These are phyloP conservation scores for Pseudogymnoascus sp. DNA, from an alignment of 2,329 filamentous ascomycete species.

Conservation along the genomic window DNA sequence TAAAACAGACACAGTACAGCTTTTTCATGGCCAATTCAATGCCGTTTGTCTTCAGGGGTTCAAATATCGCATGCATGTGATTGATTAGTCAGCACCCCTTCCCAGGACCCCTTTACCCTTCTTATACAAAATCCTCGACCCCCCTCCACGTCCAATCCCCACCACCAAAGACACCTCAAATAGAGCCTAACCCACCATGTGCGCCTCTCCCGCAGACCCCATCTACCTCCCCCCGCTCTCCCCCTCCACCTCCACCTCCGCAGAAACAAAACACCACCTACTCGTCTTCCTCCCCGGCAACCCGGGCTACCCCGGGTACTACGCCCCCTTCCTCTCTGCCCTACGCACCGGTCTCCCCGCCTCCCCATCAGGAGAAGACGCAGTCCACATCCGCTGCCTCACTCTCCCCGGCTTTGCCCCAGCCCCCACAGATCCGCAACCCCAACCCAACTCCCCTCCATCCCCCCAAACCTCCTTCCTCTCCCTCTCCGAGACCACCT, in stretches of 20 bases:
- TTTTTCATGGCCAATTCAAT: background rate
- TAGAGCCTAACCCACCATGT: background rate
- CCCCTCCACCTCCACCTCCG: background rate
- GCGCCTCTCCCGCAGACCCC: background rate
- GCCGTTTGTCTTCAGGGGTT: background rate
- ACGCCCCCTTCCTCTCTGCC: constrained; percentile 56
- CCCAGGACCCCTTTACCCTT: background rate
- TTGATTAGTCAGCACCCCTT: constrained; percentile 1
- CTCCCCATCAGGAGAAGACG: constrained; percentile 25
- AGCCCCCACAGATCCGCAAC: constrained; percentile 20
- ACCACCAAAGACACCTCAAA: background rate
- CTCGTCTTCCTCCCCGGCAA: constrained; percentile 73
- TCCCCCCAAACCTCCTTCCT: constrained; percentile 26
- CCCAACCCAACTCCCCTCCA: constrained; percentile 20
- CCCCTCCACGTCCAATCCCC: background rate
- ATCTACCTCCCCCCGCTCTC: background rate
- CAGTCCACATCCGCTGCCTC: background rate
- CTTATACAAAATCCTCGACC: background rate
- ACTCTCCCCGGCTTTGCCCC: background rate
- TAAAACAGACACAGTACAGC: background rate
- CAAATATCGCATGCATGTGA: background rate
- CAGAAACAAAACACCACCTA: constrained; percentile 34
- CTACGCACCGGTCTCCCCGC: constrained; percentile 49
- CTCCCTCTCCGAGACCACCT: constrained; percentile 32
- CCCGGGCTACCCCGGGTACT: constrained; percentile 69